Evolutionary conservation across 768 basidiomycete species (phyloP), one percentile per base, ranked within the genome.

Genomic region (Boletellus sp.): DNA sequence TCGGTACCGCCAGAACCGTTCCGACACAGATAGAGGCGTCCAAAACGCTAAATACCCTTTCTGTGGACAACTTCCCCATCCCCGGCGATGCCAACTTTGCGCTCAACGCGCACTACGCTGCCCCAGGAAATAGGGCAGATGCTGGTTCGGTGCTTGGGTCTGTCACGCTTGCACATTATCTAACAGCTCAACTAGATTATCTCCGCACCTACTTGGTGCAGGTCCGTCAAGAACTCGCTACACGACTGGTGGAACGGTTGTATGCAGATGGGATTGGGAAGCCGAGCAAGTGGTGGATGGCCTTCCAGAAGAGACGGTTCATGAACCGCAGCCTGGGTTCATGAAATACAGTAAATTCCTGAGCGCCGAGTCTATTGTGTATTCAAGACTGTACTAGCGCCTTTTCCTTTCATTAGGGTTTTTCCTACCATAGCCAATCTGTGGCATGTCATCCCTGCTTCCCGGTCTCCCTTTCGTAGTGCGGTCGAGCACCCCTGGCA

Each of bases 201-300:
- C 79, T 99, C 38, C 84, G 94, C 26, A 83, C 85, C 59, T 98
- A 98, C 72, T 77, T 99, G 48, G 84, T 83, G 4, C 96, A 99
- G 68, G 89, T 88, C 9, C 84, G 96, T 42, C 92, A 96, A 70
- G 96, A 99, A 65, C 75, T 94, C 17, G 89, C 93, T 19, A 77
- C 84, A 9, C 82, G 96, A 26, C 71, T 99, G 43, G 81, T 93
- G 13, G 93, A 94, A 62, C 78, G 83, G 45, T 74, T 99, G 42
- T 99, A 99, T 67, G 90, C 85, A 34, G 92, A 95, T 66, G 94
- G 94, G 6, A 87, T 89, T 4, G 87, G 87, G 50, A 94, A 90
- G 67, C 94, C 96, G 6, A 96, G 89, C 77, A 99, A 99, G 70
- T 99, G 96, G 96, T 99, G 96, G 96, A 95, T 97, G 92, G 89